phyloP scores from a whole-genome alignment of 225 moss, liverwort and hornwort species.

The Sphagnum tenellum region DNA sequence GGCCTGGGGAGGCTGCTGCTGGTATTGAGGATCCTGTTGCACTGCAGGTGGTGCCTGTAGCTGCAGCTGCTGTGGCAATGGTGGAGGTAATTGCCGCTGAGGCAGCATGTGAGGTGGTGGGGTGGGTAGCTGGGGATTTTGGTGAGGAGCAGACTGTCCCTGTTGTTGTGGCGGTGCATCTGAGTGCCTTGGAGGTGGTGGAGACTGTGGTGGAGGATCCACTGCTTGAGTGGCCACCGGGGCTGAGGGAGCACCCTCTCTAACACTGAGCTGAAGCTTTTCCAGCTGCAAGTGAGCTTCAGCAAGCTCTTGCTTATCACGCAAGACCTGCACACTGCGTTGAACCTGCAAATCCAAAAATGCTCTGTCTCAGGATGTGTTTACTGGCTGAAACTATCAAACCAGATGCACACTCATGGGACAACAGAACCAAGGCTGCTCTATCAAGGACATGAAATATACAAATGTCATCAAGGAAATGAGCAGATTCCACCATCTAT shows the following conservation, averaged over 20 bases:
- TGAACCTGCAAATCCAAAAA: conserved; percentile 47
- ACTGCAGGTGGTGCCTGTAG: conserved; percentile 9
- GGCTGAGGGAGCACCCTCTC: conserved; percentile 24
- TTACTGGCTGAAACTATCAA: neutral
- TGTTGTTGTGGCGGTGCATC: conserved; percentile 18
- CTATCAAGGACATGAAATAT: no score
- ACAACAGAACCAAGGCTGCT: no score
- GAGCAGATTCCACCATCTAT: no score
- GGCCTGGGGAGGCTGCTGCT: conserved; percentile 17
- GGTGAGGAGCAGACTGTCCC: conserved; percentile 26
- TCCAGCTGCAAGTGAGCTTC: conserved; percentile 83
- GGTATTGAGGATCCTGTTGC: conserved; percentile 38
- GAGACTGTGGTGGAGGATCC: conserved; percentile 36
- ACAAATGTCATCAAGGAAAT: no score
- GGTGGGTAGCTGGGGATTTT: conserved; percentile 35
- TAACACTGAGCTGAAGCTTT: conserved; percentile 53
- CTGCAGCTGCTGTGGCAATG: conserved; percentile 34
- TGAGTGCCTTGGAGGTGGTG: conserved; percentile 12
- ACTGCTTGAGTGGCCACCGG: conserved; percentile 17
- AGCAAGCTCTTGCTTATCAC: conserved; percentile 78
- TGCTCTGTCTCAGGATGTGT: neutral
- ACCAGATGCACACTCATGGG: no score
- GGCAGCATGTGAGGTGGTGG: conserved; percentile 6
- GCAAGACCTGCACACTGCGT: conserved; percentile 74
- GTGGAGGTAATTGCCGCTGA: conserved; percentile 22